Evolutionary conservation across 139 green algal species (phyloP).

Genomic region (Picochlorum sp.): DNA sequence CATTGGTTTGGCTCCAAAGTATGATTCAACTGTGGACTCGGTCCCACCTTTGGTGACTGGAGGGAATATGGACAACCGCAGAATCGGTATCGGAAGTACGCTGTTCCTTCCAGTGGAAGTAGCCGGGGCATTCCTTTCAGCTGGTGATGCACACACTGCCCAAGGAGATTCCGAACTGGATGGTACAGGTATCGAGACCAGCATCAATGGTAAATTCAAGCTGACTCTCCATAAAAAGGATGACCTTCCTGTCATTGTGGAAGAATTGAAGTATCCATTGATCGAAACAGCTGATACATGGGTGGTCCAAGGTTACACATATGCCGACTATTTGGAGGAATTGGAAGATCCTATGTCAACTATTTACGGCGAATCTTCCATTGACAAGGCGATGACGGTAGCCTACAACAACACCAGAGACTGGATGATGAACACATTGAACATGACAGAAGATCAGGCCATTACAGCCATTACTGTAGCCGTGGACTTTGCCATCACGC

Average conservation of each 20-base stretch:
- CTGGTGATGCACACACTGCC: constrained; percentile 53
- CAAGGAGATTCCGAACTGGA: constrained; percentile 56
- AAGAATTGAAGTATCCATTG: constrained; percentile 6
- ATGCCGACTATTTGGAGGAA: constrained; percentile 48
- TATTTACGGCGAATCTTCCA: constrained; percentile 15
- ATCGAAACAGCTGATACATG: constrained; percentile 13
- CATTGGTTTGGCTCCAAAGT: constrained; percentile 44
- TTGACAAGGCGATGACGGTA: constrained; percentile 43
- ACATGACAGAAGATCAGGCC: constrained; percentile 48
- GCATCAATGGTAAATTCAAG: constrained; percentile 50
- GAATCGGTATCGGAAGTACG: constrained; percentile 43
- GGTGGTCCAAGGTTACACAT: constrained; percentile 51
- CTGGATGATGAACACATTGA: constrained; percentile 47
- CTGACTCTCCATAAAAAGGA: constrained; percentile 54
- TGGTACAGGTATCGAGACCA: constrained; percentile 60
- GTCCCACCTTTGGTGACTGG: constrained; percentile 36
- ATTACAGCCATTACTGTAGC: constrained; percentile 55
- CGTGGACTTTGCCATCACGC: constrained; percentile 51
- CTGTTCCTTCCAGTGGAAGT: constrained; percentile 60
- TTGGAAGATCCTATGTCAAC: constrained; percentile 19
- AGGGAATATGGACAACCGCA: constrained; percentile 59
- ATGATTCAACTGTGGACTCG: constrained; percentile 27
- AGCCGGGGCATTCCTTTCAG: constrained; percentile 44
- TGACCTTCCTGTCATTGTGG: constrained; percentile 23
- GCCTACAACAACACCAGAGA: constrained; percentile 48